A percentile compares a stretch with the other conserved stretches of the same genome.
These are phyloP conservation scores for Straminergon stramineum DNA, from an alignment of 225 moss, liverwort and hornwort genomes.

Conservation along the genomic window DNA sequence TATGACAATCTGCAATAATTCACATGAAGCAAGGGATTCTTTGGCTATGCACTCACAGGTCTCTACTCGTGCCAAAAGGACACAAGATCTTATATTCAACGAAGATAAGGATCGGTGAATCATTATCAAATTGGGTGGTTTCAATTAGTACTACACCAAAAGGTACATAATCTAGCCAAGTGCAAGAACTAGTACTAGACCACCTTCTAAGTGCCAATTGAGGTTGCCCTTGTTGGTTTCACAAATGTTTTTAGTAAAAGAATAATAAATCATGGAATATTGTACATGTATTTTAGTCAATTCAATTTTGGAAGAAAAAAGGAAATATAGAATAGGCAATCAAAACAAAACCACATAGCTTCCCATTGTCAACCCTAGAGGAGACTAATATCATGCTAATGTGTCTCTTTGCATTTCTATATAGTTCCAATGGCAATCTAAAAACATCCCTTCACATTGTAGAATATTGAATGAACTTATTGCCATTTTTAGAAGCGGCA, in stretches of 20 bases:
- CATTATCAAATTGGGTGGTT: rapidly evolving
- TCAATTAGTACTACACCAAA: background rate
- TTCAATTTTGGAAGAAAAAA: rapidly evolving
- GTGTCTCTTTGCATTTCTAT: rapidly evolving
- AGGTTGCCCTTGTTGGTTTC: background rate
- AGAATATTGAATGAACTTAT: background rate
- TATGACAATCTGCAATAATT: rapidly evolving
- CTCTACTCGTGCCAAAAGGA: rapidly evolving
- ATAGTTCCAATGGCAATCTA: too few relatives aligned
- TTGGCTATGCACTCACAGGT: too few relatives aligned
- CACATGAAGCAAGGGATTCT: rapidly evolving
- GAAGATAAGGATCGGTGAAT: background rate
- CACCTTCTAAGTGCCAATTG: background rate
- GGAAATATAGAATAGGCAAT: rapidly evolving
- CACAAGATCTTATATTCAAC: background rate
- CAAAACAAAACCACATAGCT: background rate
- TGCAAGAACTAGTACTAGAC: rapidly evolving
- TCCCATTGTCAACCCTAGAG: rapidly evolving
- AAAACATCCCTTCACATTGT: background rate
- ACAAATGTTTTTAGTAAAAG: background rate
- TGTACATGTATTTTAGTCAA: background rate
- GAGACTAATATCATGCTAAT: background rate
- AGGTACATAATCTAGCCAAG: too few relatives aligned
- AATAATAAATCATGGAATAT: background rate
- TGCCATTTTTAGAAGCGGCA: background rate